These are phyloP conservation scores for Yamadazyma kitorensis DNA, from an alignment of 805 yeast species.

Conservation along the genomic window DNA sequence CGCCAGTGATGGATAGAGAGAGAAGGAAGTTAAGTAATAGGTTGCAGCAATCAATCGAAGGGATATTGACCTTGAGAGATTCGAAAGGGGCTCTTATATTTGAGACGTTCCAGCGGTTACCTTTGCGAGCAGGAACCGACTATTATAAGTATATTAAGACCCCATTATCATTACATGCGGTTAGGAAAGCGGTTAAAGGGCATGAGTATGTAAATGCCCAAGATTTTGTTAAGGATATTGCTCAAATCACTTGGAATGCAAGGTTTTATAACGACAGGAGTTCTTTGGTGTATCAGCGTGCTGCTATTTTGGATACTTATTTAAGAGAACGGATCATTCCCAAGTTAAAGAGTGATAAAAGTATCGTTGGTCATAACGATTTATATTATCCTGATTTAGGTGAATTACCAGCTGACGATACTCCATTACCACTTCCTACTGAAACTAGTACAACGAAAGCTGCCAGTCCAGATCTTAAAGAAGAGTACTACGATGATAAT, in stretches of 20 bases:
- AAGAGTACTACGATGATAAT: conserved; percentile 17
- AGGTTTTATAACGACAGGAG: conserved; percentile 73
- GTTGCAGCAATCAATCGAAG: conserved; percentile 33
- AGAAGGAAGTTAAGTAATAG: conserved; percentile 34
- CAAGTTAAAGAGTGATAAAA: conserved; percentile 41
- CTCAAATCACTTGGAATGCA: conserved; percentile 89
- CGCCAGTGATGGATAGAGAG: conserved; percentile 29
- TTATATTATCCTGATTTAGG: conserved; percentile 66
- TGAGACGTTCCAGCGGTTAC: conserved; percentile 67
- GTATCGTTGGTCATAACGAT: conserved; percentile 30
- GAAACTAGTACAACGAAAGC: conserved; percentile 2
- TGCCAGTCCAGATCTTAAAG: conserved; percentile 11
- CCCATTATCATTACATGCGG: conserved; percentile 80
- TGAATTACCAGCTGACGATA: conserved; percentile 52
- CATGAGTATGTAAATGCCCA: conserved; percentile 58
- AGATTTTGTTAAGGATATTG: conserved; percentile 72
- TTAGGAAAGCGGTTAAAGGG: conserved; percentile 54
- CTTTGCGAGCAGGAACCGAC: conserved; percentile 68
- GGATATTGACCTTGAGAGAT: conserved; percentile 40
- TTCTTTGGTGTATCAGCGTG: conserved; percentile 67
- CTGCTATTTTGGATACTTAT: conserved; percentile 54
- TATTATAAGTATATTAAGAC: conserved; percentile 74
- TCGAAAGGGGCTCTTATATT: conserved; percentile 43
- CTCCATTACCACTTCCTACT: conserved; percentile 7
- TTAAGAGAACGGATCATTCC: conserved; percentile 49